These are phyloP conservation scores for Monosporascus sp. DNA, from an alignment of 2,329 filamentous ascomycete genomes.

Conservation along the genomic window DNA sequence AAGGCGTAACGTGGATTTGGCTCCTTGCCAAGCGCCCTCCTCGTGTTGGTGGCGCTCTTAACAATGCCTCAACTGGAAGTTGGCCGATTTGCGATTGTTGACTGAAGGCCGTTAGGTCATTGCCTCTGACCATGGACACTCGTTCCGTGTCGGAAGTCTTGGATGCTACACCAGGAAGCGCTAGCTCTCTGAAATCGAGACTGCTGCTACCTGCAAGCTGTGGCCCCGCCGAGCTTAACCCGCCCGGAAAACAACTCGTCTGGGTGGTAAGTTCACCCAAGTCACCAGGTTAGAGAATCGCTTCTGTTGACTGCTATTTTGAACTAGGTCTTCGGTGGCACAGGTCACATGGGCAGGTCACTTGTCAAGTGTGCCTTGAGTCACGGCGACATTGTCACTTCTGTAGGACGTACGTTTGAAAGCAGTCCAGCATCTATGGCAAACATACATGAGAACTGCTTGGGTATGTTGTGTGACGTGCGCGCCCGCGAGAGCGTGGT, in stretches of 20 bases:
- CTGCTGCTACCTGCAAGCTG: constrained; percentile 74
- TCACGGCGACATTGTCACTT: constrained; percentile 77
- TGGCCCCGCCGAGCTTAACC: constrained; percentile 70
- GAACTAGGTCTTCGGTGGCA: constrained; percentile 79
- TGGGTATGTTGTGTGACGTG: constrained; percentile 86
- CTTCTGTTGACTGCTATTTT: constrained; percentile 2
- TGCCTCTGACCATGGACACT: constrained; percentile 19
- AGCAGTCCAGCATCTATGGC: constrained; percentile 68
- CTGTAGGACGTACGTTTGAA: constrained; percentile 79
- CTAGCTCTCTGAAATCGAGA: constrained; percentile 28
- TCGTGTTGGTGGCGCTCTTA: not conserved
- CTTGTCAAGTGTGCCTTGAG: constrained; percentile 77
- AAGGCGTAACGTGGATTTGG: too few species aligned
- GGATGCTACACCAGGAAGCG: constrained; percentile 20
- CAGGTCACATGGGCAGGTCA: constrained; percentile 93
- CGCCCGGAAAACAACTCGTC: constrained; percentile 68
- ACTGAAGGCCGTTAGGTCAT: not conserved
- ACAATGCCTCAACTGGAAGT: not conserved
- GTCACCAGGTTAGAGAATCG: not conserved
- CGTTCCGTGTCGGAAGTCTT: constrained; percentile 21
- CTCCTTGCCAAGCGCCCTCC: too few species aligned
- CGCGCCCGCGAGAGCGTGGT: constrained; percentile 73
- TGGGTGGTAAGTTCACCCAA: constrained; percentile 67
- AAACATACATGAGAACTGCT: constrained; percentile 64
- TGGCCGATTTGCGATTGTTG: not conserved